Evolutionary conservation across 2,329 filamentous ascomycete species (phyloP), one percentile per base, ranked within the genome.

Genomic region (Sphaceloma murrayae): DNA sequence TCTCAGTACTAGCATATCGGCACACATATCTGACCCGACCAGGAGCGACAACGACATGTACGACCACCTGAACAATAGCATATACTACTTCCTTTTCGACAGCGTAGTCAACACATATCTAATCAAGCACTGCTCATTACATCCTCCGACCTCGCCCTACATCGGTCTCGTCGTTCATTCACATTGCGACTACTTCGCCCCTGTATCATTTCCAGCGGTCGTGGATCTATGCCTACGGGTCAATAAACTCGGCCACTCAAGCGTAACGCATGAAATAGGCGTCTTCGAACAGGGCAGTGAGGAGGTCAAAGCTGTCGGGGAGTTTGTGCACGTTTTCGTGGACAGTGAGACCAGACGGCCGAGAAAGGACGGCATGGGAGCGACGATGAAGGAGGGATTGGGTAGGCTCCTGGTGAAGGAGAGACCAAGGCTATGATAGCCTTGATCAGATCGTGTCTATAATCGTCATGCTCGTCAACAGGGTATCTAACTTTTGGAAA

Each of bases 21-120:
- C 19, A 11, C 24, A n/a, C n/a, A 22, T 18, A 18, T n/a, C 22
- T 10, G 16, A 49, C 31, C 18, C 9, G 22, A 26, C 49, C 32
- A 88, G 85, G 85, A 80, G 77, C 61, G 87, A 94, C 64, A 94
- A 94, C 59, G 87, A 94, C 67, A 91, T 93, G 84, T 94, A 91
- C 63, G 74, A 85, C 49, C 89, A 96, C 60, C 78, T 94, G 71
- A 94, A 94, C 67, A 94, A 94, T 59, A 83, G 80, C 30, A 73
- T 91, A 44, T 94, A 94, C 64, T 84, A 84, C 55, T 81, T 83
- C 50, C 72, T 93, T 46, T 91, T 94, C 62, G 89, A 96, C 67
- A 88, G 85, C 1, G 77, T 94, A 47, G 78, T 94, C 59, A 96
- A 95, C 63, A 74, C 81, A 38, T 96, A 91, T 62, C 75, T 96